Base-by-base conservation (phyloP, 495 filamentous ascomycete species). In the Parachaetomium inaequale region DNA sequence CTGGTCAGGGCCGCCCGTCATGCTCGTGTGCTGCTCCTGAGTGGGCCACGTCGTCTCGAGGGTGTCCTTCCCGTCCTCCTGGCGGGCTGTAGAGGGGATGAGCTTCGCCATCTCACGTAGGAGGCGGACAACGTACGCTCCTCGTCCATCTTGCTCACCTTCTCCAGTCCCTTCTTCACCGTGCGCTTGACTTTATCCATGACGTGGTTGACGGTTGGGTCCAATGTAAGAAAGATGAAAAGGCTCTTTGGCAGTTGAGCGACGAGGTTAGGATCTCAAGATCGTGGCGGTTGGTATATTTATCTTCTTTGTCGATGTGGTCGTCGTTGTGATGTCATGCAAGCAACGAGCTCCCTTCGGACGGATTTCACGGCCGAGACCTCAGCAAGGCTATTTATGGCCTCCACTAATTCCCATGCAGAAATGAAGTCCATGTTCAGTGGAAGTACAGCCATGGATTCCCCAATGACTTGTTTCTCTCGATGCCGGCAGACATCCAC, bases 161-260 rank as follows among this genome's bases (percentile, higher is more conserved):
- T 59, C 12, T 68, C 66, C 11, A 59, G 21, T 4, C 62, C 62
- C 49, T 65, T 67, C 25, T 55, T 58, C 25, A 59, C 12, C 3
- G 54, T 46, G 12, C 54, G 42, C 32, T 65, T 65, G 53, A 55
- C 8, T 31, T 61, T 51, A 12, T 64, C 58, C 63, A 65, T 65
- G 8, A 5, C 51, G 34, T 15, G 36, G 6, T 11, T 55, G 15
- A 0, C 8, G 49, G 32, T 55, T 4, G 0, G 6, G 32, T 42
- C 5, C 8, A 21, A 8, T 7, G 42, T 11, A 1, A 5, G 15
- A 31, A 50, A 17, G 15, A 7, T 12, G 1, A n/a, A n/a, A n/a
- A n/a, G 19, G 25, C 14, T 49, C 29, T n/a, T 45, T n/a, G 14
- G 26, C 26, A 17, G 47, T 31, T 32, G 49, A 52, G 6, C 7